Evolutionary conservation across 192 early-diverging fungal genomes (phyloP).

Genomic region (Entomortierella beljakovae): DNA sequence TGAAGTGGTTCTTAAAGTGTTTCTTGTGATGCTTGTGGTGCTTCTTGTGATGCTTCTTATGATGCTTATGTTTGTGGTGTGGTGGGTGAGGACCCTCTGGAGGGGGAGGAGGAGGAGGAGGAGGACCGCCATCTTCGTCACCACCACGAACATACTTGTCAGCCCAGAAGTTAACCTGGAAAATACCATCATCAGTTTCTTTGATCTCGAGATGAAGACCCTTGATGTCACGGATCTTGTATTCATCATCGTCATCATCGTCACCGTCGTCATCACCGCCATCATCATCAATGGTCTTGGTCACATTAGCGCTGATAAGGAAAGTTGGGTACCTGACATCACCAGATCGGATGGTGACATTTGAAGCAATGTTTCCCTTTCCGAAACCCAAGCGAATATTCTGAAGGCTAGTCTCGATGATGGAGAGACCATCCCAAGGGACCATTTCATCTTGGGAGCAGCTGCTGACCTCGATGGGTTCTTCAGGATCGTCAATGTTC

Average conservation of each 20-base stretch:
- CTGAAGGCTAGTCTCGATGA: constrained; percentile 1
- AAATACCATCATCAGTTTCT: constrained; percentile 8
- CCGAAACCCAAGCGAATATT: constrained; percentile 27
- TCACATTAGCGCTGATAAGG: constrained; percentile 34
- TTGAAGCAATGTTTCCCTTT: constrained; percentile 25
- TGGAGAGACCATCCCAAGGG: constrained; percentile 22
- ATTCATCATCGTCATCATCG: not conserved
- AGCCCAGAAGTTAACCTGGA: constrained; percentile 38
- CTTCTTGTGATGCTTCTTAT: constrained; percentile 23
- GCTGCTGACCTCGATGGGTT: not conserved
- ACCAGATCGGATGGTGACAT: constrained; percentile 18
- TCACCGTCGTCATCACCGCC: constrained; percentile 22
- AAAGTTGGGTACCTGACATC: constrained; percentile 17
- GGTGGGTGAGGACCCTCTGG: constrained; percentile 4
- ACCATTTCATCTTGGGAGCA: constrained; percentile 21
- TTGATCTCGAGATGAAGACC: constrained; percentile 28
- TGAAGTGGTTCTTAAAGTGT: constrained; percentile 17
- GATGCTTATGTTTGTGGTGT: constrained; percentile 7
- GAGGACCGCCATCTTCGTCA: not conserved
- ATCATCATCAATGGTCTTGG: constrained; percentile 16
- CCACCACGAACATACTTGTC: constrained; percentile 9
- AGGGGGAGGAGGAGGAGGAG: too few relatives aligned
- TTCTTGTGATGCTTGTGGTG: constrained; percentile 24
- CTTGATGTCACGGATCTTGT: not conserved
- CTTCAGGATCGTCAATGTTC: not conserved